These are phyloP conservation scores for Heterobasidion parviporum DNA, from an alignment of 1,284 basidiomycete species.

Conservation along the genomic window DNA sequence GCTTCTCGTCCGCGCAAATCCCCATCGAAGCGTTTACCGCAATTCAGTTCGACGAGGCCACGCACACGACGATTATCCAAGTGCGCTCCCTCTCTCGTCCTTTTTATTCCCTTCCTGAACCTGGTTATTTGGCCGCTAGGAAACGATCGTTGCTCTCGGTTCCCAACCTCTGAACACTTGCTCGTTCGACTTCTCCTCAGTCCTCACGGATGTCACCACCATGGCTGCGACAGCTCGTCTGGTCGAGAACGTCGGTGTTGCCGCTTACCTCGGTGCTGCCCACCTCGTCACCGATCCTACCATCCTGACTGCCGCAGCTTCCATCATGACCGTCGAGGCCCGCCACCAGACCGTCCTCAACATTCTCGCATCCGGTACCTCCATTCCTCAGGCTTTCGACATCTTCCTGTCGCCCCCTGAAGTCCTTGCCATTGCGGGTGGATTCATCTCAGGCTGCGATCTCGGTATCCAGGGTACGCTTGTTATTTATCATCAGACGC, in stretches of 20 bases:
- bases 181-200: constrained; percentile 61
- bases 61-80: constrained; percentile 37
- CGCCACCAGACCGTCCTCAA: constrained; percentile 77
- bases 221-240: constrained; percentile 71
- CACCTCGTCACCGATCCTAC: constrained; percentile 55
- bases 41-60: constrained; percentile 58
- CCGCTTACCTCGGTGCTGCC: constrained; percentile 74
- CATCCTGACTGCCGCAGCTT: constrained; percentile 61
- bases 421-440: constrained; percentile 65
- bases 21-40: constrained; percentile 53
- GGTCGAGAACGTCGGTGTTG: constrained; percentile 75
- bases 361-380: constrained; percentile 47
- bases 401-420: constrained; percentile 59
- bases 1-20: constrained; percentile 50
- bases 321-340: constrained; percentile 76
- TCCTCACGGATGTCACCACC: constrained; percentile 56
- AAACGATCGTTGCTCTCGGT: constrained; percentile 46
- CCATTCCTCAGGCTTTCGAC: constrained; percentile 66
- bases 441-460: constrained; percentile 69
- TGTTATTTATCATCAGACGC: neutral
- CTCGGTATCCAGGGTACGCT: constrained; percentile 47
- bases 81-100: constrained; percentile 12
- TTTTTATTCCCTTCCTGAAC: constrained; percentile 1
- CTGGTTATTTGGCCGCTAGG: constrained; percentile 20
- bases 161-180: constrained; percentile 47